Conservation (phyloP, 768 basidiomycete species). For the Termitomyces heimii region DNA sequence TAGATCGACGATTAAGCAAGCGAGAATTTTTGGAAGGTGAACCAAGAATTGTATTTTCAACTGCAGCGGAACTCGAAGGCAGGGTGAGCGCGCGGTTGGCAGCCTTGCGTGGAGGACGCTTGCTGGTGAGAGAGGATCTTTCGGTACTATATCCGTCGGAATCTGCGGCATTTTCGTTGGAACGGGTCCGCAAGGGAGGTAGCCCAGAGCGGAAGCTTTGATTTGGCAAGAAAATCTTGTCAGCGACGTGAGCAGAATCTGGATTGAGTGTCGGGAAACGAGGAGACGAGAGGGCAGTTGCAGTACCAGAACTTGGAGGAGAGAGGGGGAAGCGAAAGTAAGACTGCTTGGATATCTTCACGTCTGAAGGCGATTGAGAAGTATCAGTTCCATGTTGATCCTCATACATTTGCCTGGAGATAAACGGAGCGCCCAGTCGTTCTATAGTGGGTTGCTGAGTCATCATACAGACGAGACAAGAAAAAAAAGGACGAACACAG, state of each 20-base stretch:
- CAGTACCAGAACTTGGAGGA: conserved; percentile 38
- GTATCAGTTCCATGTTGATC: conserved; percentile 10
- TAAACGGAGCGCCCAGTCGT: conserved; percentile 5
- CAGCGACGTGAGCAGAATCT: conserved; percentile 20
- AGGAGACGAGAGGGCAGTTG: conserved; percentile 34
- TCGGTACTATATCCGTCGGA: conserved; percentile 44
- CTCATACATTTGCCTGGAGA: conserved; percentile 13
- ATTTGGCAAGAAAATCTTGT: conserved; percentile 10
- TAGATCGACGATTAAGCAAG: conserved; percentile 28
- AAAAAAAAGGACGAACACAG: conserved; percentile 13
- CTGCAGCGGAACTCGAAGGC: conserved; percentile 22
- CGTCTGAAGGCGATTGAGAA: conserved; percentile 11
- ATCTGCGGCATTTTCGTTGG: conserved; percentile 28
- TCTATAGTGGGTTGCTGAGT: conserved; percentile 6
- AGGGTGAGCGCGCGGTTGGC: conserved; percentile 34
- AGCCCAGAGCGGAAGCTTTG: conserved; percentile 20
- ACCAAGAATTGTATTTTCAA: not conserved
- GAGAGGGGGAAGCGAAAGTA: conserved; percentile 38
- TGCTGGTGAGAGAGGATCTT: conserved; percentile 24
- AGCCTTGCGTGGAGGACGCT: conserved; percentile 20
- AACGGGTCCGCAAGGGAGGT: conserved; percentile 18
- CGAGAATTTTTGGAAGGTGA: conserved; percentile 26
- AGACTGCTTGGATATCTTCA: conserved; percentile 16
- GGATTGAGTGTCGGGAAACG: conserved; percentile 19
- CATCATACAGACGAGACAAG: conserved; percentile 14